Base-by-base conservation (phyloP, 805 yeast genomes). In the Wickerhamiella australiensis region DNA sequence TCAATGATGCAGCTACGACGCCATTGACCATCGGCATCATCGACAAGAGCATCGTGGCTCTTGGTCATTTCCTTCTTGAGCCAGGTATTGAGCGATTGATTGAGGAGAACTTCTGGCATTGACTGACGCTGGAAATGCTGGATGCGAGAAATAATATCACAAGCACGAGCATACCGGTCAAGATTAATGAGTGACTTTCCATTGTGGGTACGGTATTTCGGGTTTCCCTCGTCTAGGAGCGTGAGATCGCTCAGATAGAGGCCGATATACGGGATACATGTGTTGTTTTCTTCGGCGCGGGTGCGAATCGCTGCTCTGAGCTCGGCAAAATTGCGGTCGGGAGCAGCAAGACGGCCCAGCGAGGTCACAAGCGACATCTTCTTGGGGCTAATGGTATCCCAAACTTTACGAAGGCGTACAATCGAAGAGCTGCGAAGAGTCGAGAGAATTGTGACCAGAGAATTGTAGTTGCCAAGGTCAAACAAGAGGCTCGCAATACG, bases 161-260 rank as follows among this genome's bases (percentile, higher is more conserved):
- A 56, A 3, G 56, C 42, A n/a, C 65, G 57, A 37, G 56, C 52
- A 50, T 63, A 64, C 29, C 67, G 57, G 46, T 66, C 69, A 38
- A 66, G 60, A 50, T 66, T 66, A 53, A 66, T 59, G 22, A 61
- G 57, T 1, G 44, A 46, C 8, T 48, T 44, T 15, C 54, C 56
- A 17, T 46, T 29, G 18, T 50, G 15, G 13, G 46, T 22, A 36
- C 58, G 45, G n/a, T 25, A 17, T 23, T 56, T 56, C 13, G 66
- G 60, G 50, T 65, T 66, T 25, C 70, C 70, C 51, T 66, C 70
- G 40, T 61, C 66, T 27, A 64, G 56, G 40, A 66, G 59, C 13
- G 65, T 64, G 41, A 66, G 50, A 40, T 66, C 70, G n/a, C 65
- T 56, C 6, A 65, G 56, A 36, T 59, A 58, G 2, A 65, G 53